These are phyloP conservation scores for Nothophytophthora sp. DNA, from an alignment of 352 stramenopile genomes.

Conservation along the genomic window DNA sequence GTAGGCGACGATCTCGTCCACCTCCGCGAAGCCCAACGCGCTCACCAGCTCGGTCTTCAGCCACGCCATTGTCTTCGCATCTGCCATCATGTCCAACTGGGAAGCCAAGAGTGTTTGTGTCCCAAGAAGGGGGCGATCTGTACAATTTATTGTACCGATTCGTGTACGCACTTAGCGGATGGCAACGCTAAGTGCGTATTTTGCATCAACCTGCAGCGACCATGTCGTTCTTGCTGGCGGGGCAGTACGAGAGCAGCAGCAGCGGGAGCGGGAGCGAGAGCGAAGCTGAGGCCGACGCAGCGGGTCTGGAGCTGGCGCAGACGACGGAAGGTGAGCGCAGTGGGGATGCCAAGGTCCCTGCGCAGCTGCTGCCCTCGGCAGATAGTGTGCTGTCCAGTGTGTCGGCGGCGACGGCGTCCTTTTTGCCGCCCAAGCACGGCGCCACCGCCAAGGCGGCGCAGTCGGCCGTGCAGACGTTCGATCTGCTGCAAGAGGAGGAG, in stretches of 20 bases:
- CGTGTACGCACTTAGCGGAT: too few relatives aligned
- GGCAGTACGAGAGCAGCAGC: slow-evolving; percentile 42
- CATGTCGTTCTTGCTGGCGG: slow-evolving; percentile 61
- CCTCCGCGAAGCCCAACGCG: slow-evolving; percentile 68
- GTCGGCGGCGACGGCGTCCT: slow-evolving; percentile 34
- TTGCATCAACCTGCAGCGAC: too few relatives aligned
- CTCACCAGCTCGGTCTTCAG: slow-evolving; percentile 60
- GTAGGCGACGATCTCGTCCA: slow-evolving; percentile 70
- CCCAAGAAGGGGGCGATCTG: too few relatives aligned
- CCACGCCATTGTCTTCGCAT: slow-evolving; percentile 40
- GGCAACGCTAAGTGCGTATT: too few relatives aligned
- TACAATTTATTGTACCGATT: too few relatives aligned
- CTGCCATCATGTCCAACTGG: slow-evolving; percentile 14
- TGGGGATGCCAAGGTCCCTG: neutral
- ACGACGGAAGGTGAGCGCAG: neutral
- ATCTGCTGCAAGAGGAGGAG: slow-evolving; percentile 32
- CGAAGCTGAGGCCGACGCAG: slow-evolving; percentile 17
- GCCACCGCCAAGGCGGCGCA: too few relatives aligned
- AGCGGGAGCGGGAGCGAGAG: slow-evolving; percentile 30
- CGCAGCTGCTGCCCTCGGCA: slow-evolving; percentile 36
- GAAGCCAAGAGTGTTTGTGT: too few relatives aligned
- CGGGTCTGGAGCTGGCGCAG: neutral
- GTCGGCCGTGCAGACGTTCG: slow-evolving; percentile 23
- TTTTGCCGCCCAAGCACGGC: slow-evolving; percentile 28
- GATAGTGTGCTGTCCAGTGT: slow-evolving; percentile 47